Conservation (phyloP, 768 basidiomycete species). For the Gymnopilus junonius region DNA sequence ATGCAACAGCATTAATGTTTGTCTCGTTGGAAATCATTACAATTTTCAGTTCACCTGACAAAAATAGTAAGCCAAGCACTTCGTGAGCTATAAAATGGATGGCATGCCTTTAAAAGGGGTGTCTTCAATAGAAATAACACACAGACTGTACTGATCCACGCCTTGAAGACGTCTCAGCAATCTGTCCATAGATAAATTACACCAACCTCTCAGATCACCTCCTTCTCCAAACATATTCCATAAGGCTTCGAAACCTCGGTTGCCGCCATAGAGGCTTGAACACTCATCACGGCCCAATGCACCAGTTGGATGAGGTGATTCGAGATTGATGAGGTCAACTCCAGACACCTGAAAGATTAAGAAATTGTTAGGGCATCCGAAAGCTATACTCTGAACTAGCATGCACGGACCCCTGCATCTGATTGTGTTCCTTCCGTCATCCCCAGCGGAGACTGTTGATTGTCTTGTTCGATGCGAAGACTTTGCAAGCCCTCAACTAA, state of each 20-base stretch:
- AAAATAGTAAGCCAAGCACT: constrained; percentile 19
- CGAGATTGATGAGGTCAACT: constrained; percentile 72
- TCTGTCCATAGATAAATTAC: constrained; percentile 55
- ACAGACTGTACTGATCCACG: constrained; percentile 43
- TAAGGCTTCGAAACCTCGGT: constrained; percentile 49
- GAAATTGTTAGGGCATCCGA: not conserved
- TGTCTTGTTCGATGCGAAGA: constrained; percentile 4
- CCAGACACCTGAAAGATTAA: constrained; percentile 26
- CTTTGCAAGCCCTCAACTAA: constrained; percentile 32
- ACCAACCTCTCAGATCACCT: constrained; percentile 68
- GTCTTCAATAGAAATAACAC: constrained; percentile 56
- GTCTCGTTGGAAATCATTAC: constrained; percentile 37
- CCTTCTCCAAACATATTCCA: constrained; percentile 59
- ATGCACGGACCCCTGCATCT: constrained; percentile 10
- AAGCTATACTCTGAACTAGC: not conserved
- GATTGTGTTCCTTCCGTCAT: not conserved
- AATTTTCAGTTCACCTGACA: constrained; percentile 69
- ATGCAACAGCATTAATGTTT: constrained; percentile 33
- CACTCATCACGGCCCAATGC: constrained; percentile 27
- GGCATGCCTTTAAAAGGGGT: constrained; percentile 63
- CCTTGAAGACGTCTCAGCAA: constrained; percentile 59
- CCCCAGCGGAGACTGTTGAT: not conserved
- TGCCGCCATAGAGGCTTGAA: constrained; percentile 3
- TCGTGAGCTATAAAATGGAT: not conserved
- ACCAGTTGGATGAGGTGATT: constrained; percentile 69